Base-by-base conservation (phyloP, 2,329 filamentous ascomycete genomes). In the Ophioceras dolichostomum region DNA sequence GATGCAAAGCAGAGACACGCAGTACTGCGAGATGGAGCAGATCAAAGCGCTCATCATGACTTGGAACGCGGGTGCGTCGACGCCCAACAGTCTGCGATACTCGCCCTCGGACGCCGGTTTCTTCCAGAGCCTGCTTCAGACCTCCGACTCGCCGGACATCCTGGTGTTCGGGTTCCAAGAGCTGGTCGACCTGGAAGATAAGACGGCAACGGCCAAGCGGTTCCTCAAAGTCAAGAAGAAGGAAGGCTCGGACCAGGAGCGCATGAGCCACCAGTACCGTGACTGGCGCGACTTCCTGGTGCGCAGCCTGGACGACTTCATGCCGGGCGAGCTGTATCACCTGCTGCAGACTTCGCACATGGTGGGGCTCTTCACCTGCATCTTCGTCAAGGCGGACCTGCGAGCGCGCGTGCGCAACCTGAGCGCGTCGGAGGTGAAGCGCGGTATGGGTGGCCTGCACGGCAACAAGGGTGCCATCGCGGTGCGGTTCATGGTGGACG, bases 161-260 rank as follows among this genome's bases (percentile, higher is more conserved):
- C 62, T 96, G 3, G 75, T 96, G 1, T 98, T 98, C 64, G 89
- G 88, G 1, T 98, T 98, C 57, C 91, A 98, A 57, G 91, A 98
- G 58, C 70, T 98, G n/a, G 91, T 98, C 4, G 91, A 98, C 52
- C 67, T 98, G 7, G 91, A 98, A 56, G 85, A 98, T 61, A 96
- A 96, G 63, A 93, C 88, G 47, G 83, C 93, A 36, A 96, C 89
- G 17, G 91, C 91, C n/a, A 95, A 91, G 61, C 86, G 84, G 39
- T 78, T 96, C 47, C 80, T 96, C 54, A 91, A 88, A 52, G 85
- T 83, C 48, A 91, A 91, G 57, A 94, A 94, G 54, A 83, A 85
- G 50, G 78, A 83, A 21, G 76, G 80, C 10, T 76, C 81, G 1
- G 82, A 86, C 36, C 79, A 84, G 49, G 87, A 95, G 56, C 76